Evolutionary conservation across 1,139 yeast species (phyloP).

Genomic region (Diutina ranongensis): DNA sequence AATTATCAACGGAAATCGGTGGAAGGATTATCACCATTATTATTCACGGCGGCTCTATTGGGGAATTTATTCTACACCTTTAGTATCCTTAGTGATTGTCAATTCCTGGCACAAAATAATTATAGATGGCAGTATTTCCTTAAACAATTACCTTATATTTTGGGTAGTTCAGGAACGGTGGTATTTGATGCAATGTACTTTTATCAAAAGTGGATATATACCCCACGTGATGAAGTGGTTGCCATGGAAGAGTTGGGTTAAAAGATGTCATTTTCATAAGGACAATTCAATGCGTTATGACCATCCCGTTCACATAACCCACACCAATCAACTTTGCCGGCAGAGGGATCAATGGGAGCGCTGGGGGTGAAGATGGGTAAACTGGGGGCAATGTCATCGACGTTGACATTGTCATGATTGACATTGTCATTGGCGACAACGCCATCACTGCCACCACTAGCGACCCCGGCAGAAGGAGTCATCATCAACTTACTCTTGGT

Average conservation of each 20-base stretch:
- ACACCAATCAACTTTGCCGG: slow-evolving; percentile 77
- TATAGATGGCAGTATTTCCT: slow-evolving; percentile 38
- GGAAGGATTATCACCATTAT: slow-evolving; percentile 68
- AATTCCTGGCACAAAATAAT: slow-evolving; percentile 18
- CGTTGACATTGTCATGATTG: too few relatives aligned
- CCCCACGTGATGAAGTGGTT: slow-evolving; percentile 8
- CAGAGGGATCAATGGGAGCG: slow-evolving; percentile 48
- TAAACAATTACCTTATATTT: slow-evolving; percentile 68
- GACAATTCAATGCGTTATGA: slow-evolving; percentile 79
- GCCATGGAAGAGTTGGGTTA: slow-evolving; percentile 10
- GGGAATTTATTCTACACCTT: slow-evolving; percentile 78
- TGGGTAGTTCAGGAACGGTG: slow-evolving; percentile 84
- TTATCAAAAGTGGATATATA: slow-evolving; percentile 42
- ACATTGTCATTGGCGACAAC: neutral
- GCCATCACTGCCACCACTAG: neutral
- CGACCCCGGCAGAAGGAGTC: neutral
- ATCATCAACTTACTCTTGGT: neutral
- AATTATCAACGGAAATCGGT: slow-evolving; percentile 72
- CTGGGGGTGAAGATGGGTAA: slow-evolving; percentile 43
- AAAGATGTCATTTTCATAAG: slow-evolving; percentile 57
- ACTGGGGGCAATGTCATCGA: neutral
- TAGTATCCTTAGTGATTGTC: slow-evolving; percentile 51
- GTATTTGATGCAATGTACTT: slow-evolving; percentile 68
- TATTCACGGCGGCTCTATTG: slow-evolving; percentile 65
- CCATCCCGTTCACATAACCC: slow-evolving; percentile 87